Conservation (phyloP, 441 rosid genomes). For the Populus hybrid region DNA sequence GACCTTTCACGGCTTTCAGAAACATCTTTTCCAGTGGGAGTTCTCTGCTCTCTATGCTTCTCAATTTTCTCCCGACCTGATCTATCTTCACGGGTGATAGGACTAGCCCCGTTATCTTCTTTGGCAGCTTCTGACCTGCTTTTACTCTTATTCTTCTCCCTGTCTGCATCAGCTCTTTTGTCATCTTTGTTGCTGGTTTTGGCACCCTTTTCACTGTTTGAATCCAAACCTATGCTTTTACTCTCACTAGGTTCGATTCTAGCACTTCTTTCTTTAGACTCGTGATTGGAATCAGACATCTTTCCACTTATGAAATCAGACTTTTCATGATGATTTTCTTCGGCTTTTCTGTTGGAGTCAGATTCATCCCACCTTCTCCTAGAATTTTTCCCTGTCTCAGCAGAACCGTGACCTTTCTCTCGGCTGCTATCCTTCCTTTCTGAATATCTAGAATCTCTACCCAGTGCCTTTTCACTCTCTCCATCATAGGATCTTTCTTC, state of each 20-base stretch:
- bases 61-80: slow-evolving; percentile 51
- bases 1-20: slow-evolving; percentile 50
- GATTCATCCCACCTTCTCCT: slow-evolving; percentile 91
- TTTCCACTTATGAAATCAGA: slow-evolving; percentile 57
- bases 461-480: slow-evolving; percentile 47
- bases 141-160: slow-evolving; percentile 39
- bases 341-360: slow-evolving; percentile 43
- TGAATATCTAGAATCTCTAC: slow-evolving; percentile 55
- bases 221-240: slow-evolving; percentile 48
- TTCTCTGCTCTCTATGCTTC: slow-evolving; percentile 54
- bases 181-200: slow-evolving; percentile 41
- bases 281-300: slow-evolving; percentile 59
- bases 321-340: slow-evolving; percentile 48
- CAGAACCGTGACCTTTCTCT: slow-evolving; percentile 68
- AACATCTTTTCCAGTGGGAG: slow-evolving; percentile 45
- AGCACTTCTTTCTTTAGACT: slow-evolving; percentile 49
- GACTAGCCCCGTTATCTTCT: slow-evolving; percentile 70
- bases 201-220: slow-evolving; percentile 49
- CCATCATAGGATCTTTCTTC: slow-evolving; percentile 63
- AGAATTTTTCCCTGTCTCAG: slow-evolving; percentile 55
- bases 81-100: slow-evolving; percentile 48
- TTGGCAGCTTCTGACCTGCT: slow-evolving; percentile 48
- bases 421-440: slow-evolving; percentile 71
- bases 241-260: slow-evolving; percentile 58
- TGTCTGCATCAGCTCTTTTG: slow-evolving; percentile 51